phyloP scores from a whole-genome alignment of 2,329 filamentous ascomycete species.

The Arthrobotrys megalospora region DNA sequence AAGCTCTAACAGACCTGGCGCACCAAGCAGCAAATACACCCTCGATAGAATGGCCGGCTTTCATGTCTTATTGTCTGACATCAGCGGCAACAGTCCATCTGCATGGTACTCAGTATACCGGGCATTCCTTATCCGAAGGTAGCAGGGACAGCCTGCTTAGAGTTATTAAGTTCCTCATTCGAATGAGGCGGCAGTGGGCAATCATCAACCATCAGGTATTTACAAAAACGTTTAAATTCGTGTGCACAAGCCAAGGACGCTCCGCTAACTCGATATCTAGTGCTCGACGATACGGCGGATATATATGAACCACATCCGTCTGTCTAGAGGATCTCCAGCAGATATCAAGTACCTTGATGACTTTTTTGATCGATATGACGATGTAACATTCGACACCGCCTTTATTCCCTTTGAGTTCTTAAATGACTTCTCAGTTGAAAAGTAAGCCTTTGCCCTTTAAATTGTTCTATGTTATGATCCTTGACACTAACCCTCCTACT shows the following conservation, averaged over 20 bases:
- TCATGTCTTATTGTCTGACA: slow-evolving; percentile 88
- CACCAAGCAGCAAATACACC: slow-evolving; percentile 81
- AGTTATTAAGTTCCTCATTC: slow-evolving; percentile 56
- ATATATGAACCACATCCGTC: slow-evolving; percentile 62
- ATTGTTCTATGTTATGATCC: not conserved
- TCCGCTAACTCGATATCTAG: slow-evolving; percentile 15
- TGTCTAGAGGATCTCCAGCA: slow-evolving; percentile 63
- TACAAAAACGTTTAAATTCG: not conserved
- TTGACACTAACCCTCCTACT: slow-evolving; percentile 10
- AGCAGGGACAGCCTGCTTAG: slow-evolving; percentile 51
- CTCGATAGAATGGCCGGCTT: slow-evolving; percentile 86
- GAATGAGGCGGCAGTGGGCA: slow-evolving; percentile 59
- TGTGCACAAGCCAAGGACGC: not conserved
- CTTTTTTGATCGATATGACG: slow-evolving; percentile 58
- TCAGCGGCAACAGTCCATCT: slow-evolving; percentile 91
- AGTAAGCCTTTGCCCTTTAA: slow-evolving; percentile 25
- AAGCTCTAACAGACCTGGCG: slow-evolving; percentile 86
- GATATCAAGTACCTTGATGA: slow-evolving; percentile 63
- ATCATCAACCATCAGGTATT: slow-evolving; percentile 60
- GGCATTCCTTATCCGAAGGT: slow-evolving; percentile 64
- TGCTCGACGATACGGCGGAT: slow-evolving; percentile 58
- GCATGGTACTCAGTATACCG: slow-evolving; percentile 84
- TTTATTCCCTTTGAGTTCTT: slow-evolving; percentile 59
- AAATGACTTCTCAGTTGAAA: slow-evolving; percentile 60
- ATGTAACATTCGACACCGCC: slow-evolving; percentile 58